Conservation (phyloP, 768 basidiomycete genomes). For the Botryobasidium botryosum region DNA sequence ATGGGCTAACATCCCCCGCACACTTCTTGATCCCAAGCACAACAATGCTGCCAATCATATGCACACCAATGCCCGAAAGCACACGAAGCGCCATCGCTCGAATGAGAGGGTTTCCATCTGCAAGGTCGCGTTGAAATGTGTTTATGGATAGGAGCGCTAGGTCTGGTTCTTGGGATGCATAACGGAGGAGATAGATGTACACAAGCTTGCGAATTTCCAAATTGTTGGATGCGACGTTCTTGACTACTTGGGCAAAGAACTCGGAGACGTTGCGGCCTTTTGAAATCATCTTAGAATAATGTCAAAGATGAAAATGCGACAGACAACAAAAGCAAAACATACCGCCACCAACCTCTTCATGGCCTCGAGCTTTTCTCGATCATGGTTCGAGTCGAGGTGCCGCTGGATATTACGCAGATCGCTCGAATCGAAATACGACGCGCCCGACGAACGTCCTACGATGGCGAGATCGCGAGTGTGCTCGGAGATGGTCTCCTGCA, state of each 20-base stretch:
- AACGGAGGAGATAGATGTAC: slow-evolving; percentile 91
- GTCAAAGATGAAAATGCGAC: not conserved
- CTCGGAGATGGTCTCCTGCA: slow-evolving; percentile 71
- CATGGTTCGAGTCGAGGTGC: slow-evolving; percentile 76
- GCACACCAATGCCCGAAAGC: slow-evolving; percentile 78
- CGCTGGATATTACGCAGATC: slow-evolving; percentile 68
- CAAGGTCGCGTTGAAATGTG: slow-evolving; percentile 93
- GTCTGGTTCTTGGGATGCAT: slow-evolving; percentile 87
- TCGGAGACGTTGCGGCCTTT: slow-evolving; percentile 82
- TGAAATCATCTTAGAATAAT: slow-evolving; percentile 53
- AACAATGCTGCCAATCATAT: slow-evolving; percentile 73
- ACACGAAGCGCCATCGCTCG: slow-evolving; percentile 93
- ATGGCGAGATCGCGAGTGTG: slow-evolving; percentile 53
- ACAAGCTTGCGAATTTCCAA: slow-evolving; percentile 93
- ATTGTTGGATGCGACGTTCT: slow-evolving; percentile 85
- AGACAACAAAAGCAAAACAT: slow-evolving; percentile 20
- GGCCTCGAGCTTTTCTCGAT: slow-evolving; percentile 83
- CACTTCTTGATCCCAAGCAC: slow-evolving; percentile 84
- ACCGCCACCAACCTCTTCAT: slow-evolving; percentile 93
- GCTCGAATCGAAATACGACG: slow-evolving; percentile 45
- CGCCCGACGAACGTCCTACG: slow-evolving; percentile 35
- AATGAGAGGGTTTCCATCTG: slow-evolving; percentile 82
- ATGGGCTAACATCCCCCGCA: slow-evolving; percentile 80
- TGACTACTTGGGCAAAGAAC: slow-evolving; percentile 94
- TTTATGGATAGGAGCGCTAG: slow-evolving; percentile 92